Base-by-base conservation (phyloP, 352 stramenopile genomes). In the Lagenidium sp. region DNA sequence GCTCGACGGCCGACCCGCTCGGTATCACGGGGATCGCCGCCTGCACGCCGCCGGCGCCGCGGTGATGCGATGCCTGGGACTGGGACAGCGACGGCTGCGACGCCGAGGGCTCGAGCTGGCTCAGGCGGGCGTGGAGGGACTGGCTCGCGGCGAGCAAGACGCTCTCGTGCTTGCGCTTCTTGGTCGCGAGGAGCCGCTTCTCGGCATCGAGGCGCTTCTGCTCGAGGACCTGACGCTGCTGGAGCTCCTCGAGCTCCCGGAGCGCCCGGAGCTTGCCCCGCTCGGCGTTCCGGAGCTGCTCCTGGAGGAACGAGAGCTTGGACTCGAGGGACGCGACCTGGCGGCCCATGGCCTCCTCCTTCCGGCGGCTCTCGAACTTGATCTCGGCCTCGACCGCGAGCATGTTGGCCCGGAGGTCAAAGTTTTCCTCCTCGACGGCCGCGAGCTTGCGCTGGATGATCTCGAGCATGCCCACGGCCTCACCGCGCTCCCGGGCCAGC, bases 201-300 rank as follows among this genome's bases (percentile, higher is more conserved):
- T 90, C 61, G 6, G 74, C 78, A 11, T 87, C 74, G 13, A 80
- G 20, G 10, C 72, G 68, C 53, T 90, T 87, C 37, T 59, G 52
- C 35, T 87, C 74, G 5, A 85, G 49, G 13, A 65, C 34, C 21
- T 72, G 60, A 41, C 66, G 72, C 55, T 83, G 59, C 45, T 80
- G 57, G 36, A 84, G 44, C 29, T 84, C 68, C 6, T 87, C 68
- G 4, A 73, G 50, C 41, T 85, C 59, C 3, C 67, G 65, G 5
- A 80, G 23, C 4, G 60, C 63, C 12, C 57, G 53, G 26, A 81
- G 36, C 41, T 82, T 84, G 47, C 40, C 48, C 11, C 78, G 72
- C 29, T 87, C 72, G 12, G 72, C 58, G 37, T 80, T 82, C 40
- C 79, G 63, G 19, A 82, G 46, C 32, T 82, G 62, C 25, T 74